Evolutionary conservation across 2,329 filamentous ascomycete genomes (phyloP).

Genomic region (Xylaria digitata): DNA sequence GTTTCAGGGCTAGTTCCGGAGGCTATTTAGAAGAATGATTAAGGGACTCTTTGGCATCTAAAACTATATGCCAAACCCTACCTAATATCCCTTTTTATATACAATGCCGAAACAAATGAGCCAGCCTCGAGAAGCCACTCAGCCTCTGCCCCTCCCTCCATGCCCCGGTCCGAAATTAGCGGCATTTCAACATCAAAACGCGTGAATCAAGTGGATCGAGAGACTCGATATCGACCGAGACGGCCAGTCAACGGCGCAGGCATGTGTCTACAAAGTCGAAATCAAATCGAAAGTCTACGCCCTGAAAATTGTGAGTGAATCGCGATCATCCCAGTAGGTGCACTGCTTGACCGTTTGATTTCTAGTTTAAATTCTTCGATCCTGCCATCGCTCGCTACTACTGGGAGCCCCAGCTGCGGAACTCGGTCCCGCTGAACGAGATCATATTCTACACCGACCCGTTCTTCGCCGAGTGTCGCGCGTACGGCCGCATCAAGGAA

Average conservation of each 20-base stretch:
- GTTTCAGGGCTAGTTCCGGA: no score
- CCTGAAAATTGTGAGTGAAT: constrained; percentile 15
- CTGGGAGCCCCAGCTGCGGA: not conserved
- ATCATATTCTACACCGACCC: constrained; percentile 21
- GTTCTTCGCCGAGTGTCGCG: constrained; percentile 21
- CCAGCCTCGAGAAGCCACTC: not conserved
- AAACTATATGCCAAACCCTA: no score
- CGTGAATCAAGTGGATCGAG: constrained; percentile 16
- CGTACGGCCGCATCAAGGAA: constrained; percentile 21
- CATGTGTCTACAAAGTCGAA: constrained; percentile 17
- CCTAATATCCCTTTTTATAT: no score
- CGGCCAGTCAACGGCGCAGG: not conserved
- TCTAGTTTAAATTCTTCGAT: constrained; percentile 24
- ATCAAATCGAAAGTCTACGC: constrained; percentile 19
- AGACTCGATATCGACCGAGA: constrained; percentile 6
- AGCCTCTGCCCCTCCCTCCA: constrained; percentile 8
- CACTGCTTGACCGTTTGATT: constrained; percentile 5
- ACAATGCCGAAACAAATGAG: constrained; percentile 8
- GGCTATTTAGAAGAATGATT: no score
- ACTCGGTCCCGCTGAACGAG: constrained; percentile 14
- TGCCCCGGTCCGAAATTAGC: constrained; percentile 15
- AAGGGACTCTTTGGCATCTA: no score
- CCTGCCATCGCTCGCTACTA: not conserved
- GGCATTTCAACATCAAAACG: constrained; percentile 8
- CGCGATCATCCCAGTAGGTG: not conserved